Conservation (phyloP, 2,329 filamentous ascomycete genomes). For the Rhynchosporium agropyri region DNA sequence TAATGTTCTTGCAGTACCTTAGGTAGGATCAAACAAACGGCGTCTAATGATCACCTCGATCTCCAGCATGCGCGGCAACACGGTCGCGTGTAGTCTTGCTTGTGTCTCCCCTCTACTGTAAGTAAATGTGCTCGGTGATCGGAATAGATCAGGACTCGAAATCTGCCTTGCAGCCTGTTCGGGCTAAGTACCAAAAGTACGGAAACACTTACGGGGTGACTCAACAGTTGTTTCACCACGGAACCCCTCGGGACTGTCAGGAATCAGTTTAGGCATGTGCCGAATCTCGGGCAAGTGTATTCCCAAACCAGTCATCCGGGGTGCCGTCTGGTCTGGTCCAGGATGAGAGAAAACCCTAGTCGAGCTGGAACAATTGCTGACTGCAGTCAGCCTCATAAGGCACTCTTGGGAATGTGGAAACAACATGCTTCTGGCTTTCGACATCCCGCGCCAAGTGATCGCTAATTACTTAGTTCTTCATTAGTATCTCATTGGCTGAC, state of each 20-base stretch:
- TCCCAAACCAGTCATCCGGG: slow-evolving; percentile 19
- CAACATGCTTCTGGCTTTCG: neutral
- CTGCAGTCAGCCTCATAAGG: slow-evolving; percentile 24
- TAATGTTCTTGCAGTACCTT: neutral
- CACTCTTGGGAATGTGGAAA: slow-evolving; percentile 11
- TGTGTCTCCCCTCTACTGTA: neutral
- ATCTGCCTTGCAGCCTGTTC: slow-evolving; percentile 18
- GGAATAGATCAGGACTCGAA: slow-evolving; percentile 2
- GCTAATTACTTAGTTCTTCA: slow-evolving; percentile 4
- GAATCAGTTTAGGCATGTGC: slow-evolving; percentile 1
- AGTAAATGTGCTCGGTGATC: neutral
- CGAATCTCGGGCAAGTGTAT: slow-evolving; percentile 9
- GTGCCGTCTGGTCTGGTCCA: neutral
- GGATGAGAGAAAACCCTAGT: slow-evolving; percentile 10
- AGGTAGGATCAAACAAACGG: slow-evolving; percentile 9
- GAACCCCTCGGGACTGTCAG: slow-evolving; percentile 9
- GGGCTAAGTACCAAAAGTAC: neutral
- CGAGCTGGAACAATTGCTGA: slow-evolving; percentile 20
- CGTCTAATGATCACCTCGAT: slow-evolving; percentile 11
- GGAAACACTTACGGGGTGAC: slow-evolving; percentile 2
- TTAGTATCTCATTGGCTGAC: neutral
- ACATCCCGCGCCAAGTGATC: slow-evolving; percentile 10
- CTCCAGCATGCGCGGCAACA: neutral
- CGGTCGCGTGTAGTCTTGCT: slow-evolving; percentile 8
- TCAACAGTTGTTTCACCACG: slow-evolving; percentile 12